These are phyloP conservation scores for Xylaria sp. DNA, from an alignment of 2,329 filamentous ascomycete genomes.

Conservation along the genomic window DNA sequence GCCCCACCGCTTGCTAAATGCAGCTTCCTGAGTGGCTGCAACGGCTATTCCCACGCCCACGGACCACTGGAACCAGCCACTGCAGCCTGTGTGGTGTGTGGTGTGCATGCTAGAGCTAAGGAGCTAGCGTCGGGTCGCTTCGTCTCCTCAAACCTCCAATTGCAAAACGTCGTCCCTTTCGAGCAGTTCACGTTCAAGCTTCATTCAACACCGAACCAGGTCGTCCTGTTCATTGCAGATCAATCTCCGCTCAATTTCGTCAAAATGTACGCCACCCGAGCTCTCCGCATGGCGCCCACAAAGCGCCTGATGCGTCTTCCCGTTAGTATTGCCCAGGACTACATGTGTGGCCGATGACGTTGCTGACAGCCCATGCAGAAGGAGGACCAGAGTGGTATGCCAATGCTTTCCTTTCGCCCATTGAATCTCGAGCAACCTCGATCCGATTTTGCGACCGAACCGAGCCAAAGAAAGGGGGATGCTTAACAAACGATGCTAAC, in stretches of 20 bases:
- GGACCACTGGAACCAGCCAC: constrained; percentile 23
- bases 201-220: constrained; percentile 16
- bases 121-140: constrained; percentile 11
- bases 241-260: constrained; percentile 34
- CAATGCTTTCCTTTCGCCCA: constrained; percentile 31
- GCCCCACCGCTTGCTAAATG: constrained; percentile 16
- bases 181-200: constrained; percentile 12
- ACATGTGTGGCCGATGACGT: constrained; percentile 41
- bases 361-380: constrained; percentile 55
- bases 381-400: constrained; percentile 72
- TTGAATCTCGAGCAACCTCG: constrained; percentile 23
- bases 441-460: constrained; percentile 9
- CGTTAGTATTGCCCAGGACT: constrained; percentile 55
- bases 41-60: constrained; percentile 14
- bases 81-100: background rate
- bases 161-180: constrained; percentile 7
- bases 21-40: constrained; percentile 20
- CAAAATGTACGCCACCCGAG: constrained; percentile 70
- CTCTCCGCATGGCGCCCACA: constrained; percentile 71
- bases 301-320: constrained; percentile 72
- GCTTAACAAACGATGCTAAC: constrained; percentile 8
- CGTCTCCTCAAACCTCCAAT: constrained; percentile 28
- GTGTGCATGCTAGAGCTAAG: background rate
- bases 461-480: background rate
- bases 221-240: background rate